Evolutionary conservation across 495 filamentous ascomycete species (phyloP).

Genomic region (Penicillium coprophilum): DNA sequence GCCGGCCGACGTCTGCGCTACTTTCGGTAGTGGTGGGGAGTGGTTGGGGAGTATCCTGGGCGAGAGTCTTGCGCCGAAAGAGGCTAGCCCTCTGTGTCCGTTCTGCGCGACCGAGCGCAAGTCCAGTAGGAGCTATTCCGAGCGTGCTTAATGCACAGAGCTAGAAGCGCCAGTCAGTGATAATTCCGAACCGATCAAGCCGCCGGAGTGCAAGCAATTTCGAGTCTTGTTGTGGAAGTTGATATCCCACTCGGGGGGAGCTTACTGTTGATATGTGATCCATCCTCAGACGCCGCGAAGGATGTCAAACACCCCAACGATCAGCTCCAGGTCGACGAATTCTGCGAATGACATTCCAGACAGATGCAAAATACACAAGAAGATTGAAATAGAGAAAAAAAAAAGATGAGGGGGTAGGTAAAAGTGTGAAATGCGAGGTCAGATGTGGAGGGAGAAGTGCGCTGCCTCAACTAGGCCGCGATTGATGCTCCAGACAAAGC

Average conservation of each 20-base stretch:
- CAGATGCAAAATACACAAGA: conserved; percentile 32
- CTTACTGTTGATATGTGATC: conserved; percentile 52
- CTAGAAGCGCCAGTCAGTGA: conserved; percentile 36
- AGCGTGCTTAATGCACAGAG: conserved; percentile 71
- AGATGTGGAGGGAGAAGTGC: background rate
- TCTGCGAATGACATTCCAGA: conserved; percentile 42
- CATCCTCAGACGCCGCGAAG: conserved; percentile 41
- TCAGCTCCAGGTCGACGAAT: conserved; percentile 39
- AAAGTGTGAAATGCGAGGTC: background rate
- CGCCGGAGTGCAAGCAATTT: background rate
- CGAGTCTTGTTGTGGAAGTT: background rate
- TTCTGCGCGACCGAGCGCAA: conserved; percentile 61
- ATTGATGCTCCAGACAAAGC: conserved; percentile 17
- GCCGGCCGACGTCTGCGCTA: conserved; percentile 26
- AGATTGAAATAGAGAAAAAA: background rate
- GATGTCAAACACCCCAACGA: conserved; percentile 40
- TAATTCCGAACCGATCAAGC: background rate
- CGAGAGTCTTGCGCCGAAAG: conserved; percentile 33
- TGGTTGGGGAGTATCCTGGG: conserved; percentile 22
- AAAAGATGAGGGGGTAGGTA: conserved; percentile 7
- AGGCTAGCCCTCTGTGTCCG: conserved; percentile 29
- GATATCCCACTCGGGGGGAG: background rate
- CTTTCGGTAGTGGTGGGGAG: conserved; percentile 18
- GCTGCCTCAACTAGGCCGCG: conserved; percentile 1
- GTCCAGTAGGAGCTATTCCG: conserved; percentile 63